A percentile compares a stretch with the other conserved stretches of the same genome.
phyloP scores from a whole-genome alignment of 441 rosid species.

The Kokia cookei region DNA sequence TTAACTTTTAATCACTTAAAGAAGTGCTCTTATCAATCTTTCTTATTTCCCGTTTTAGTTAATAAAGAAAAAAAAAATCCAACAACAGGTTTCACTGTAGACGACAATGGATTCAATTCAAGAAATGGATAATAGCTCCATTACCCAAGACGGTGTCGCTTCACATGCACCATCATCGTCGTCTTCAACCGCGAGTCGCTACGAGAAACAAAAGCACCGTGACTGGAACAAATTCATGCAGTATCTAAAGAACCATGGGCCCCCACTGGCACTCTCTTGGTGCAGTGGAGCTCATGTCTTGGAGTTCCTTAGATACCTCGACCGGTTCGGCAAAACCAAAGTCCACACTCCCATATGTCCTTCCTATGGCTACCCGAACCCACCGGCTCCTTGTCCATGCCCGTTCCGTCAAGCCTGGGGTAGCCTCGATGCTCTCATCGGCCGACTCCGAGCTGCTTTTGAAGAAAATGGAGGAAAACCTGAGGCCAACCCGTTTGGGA shows the following conservation, averaged over 20 bases:
- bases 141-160: conserved; percentile 9
- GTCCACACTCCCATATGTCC: conserved; percentile 52
- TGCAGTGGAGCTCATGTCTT: conserved; percentile 63
- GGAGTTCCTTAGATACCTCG: conserved; percentile 52
- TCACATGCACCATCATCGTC: conserved; percentile 18
- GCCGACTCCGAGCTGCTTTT: conserved; percentile 13
- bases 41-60: too few relatives aligned
- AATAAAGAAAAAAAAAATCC: too few relatives aligned
- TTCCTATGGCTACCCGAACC: conserved; percentile 51
- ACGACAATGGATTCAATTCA: conserved; percentile 32
- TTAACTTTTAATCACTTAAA: too few relatives aligned
- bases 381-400: conserved; percentile 58
- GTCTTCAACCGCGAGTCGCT: conserved; percentile 35
- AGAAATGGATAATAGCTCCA: conserved; percentile 24
- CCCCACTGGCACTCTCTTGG: conserved; percentile 38
- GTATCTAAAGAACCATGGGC: conserved; percentile 47
- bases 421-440: conserved; percentile 54
- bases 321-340: conserved; percentile 54
- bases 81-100: too few relatives aligned
- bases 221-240: conserved; percentile 60
- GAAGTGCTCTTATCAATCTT: too few relatives aligned
- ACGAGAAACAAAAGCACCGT: conserved; percentile 26
- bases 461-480: conserved; percentile 61
- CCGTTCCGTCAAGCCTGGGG: conserved; percentile 67
- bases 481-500: conserved; percentile 57